phyloP scores from a whole-genome alignment of 345 rosid genomes.

The Punica granatum region DNA sequence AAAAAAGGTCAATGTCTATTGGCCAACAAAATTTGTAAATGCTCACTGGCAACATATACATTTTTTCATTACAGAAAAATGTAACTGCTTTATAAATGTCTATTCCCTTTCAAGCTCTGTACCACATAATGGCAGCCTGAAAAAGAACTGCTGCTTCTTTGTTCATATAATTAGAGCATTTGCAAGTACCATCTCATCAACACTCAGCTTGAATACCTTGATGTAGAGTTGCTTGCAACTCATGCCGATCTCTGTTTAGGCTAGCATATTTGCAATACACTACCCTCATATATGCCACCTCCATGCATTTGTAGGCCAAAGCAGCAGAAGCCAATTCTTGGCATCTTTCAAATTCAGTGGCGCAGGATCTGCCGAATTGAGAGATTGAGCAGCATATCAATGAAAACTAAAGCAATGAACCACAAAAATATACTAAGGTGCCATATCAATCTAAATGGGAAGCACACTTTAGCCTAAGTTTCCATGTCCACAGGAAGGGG shows the following conservation, averaged over 20 bases:
- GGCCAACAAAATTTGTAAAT: background rate
- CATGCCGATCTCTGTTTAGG: conserved; percentile 38
- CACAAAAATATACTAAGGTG: background rate
- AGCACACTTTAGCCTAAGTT: background rate
- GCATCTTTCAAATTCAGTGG: conserved; percentile 51
- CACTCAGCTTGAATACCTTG: conserved; percentile 42
- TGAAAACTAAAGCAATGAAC: background rate
- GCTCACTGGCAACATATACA: background rate
- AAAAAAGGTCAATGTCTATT: background rate
- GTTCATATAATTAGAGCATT: background rate
- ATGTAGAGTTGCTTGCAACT: conserved; percentile 43
- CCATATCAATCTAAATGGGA: background rate
- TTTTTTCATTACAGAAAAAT: background rate
- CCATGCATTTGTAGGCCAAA: conserved; percentile 82
- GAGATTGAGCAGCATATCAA: conserved; percentile 13
- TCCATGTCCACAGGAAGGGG: too few species aligned
- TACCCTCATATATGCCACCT: conserved; percentile 65
- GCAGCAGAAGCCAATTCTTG: conserved; percentile 70
- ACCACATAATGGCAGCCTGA: background rate
- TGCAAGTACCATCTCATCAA: background rate
- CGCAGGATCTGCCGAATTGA: conserved; percentile 49
- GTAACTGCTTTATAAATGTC: background rate
- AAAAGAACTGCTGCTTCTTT: background rate
- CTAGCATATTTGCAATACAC: conserved; percentile 39
- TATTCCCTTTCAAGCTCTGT: background rate